These are phyloP conservation scores for Capsicum baccatum DNA, from an alignment of 257 asterid genomes.

Conservation along the genomic window DNA sequence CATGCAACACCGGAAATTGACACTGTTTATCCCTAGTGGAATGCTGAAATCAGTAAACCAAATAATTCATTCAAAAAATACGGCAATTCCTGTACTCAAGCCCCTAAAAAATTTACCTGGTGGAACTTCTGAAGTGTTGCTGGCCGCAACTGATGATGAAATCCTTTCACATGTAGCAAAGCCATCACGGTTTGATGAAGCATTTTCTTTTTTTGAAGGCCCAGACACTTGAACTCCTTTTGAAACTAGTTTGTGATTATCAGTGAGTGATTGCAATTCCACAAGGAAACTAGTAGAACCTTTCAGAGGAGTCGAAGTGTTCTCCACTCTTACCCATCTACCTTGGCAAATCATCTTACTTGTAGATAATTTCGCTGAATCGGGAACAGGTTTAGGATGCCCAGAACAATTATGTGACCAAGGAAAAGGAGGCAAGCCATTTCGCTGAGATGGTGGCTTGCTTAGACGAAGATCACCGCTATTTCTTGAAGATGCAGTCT, in stretches of 20 bases:
- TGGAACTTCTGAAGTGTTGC: conserved; percentile 55
- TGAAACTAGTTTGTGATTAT: conserved; percentile 77
- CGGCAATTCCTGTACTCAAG: conserved; percentile 11
- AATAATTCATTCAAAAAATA: conserved; percentile 9
- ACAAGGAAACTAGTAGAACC: conserved; percentile 53
- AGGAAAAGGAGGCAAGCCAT: conserved; percentile 89
- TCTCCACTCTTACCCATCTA: conserved; percentile 77
- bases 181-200: conserved; percentile 31
- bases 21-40: neutral
- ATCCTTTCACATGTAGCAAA: conserved; percentile 40
- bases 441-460: conserved; percentile 56
- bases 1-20: neutral
- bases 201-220: conserved; percentile 42
- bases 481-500: conserved; percentile 57
- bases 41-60: neutral
- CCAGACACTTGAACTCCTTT: conserved; percentile 36
- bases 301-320: conserved; percentile 45
- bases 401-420: conserved; percentile 85
- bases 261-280: conserved; percentile 66
- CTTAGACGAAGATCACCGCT: conserved; percentile 65
- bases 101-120: conserved; percentile 59
- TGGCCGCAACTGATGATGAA: conserved; percentile 47
- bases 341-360: conserved; percentile 73
- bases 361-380: conserved; percentile 66
- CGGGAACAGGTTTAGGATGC: conserved; percentile 66